Percentiles rank a stretch among this genome's conserved stretches.
Conservation (phyloP, 148 eudicot species). For the Talinum fruticosum region DNA sequence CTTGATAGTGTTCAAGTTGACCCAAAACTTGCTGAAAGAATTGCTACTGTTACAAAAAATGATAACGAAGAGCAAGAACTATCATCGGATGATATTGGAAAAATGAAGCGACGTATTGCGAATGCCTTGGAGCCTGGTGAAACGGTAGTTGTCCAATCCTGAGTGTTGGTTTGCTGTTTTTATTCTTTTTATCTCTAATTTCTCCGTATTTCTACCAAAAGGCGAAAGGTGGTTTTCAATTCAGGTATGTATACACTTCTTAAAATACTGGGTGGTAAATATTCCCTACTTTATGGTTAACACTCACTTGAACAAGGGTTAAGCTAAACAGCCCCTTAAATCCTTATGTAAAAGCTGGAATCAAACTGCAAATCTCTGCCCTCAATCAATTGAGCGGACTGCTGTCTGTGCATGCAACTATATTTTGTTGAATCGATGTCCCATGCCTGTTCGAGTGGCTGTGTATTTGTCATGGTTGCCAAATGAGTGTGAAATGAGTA, state of each 20-base stretch:
- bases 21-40: constrained; percentile 49
- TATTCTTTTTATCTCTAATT: neutral
- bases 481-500: neutral
- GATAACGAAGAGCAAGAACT: constrained; percentile 52
- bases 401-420: neutral
- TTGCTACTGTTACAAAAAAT: constrained; percentile 23
- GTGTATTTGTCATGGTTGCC: neutral
- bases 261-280: neutral
- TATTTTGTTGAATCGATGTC: neutral
- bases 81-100: constrained; percentile 61
- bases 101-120: constrained; percentile 87
- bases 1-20: constrained; percentile 77
- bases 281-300: neutral
- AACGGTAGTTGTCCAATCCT: constrained; percentile 44
- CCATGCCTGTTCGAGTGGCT: neutral
- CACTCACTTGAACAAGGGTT: neutral
- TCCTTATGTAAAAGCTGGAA: neutral
- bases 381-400: neutral
- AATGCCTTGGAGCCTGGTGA: constrained; percentile 87
- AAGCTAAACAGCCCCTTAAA: neutral
- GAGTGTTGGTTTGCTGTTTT: neutral
- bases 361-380: neutral
- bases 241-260: neutral
- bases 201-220: neutral
- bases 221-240: neutral